Evolutionary conservation across 192 early-diverging fungal genomes (phyloP), one percentile per base, ranked within the genome.

Genomic region (Lobulomyces angularis): DNA sequence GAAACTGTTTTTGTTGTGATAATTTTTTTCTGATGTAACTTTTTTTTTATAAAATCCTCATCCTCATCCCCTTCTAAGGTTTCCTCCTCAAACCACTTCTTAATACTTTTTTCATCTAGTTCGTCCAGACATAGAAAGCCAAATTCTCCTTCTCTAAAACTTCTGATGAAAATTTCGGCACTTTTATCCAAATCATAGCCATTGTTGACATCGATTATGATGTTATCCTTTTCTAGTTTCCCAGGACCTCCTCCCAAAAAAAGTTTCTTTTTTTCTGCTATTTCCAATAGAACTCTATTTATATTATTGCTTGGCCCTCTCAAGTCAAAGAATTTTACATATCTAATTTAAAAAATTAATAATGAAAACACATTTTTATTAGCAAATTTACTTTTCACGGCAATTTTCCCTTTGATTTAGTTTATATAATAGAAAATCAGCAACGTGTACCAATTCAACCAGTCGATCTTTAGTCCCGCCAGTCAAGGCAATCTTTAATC

Each of bases 401-500:
- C 62, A 56, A 2, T 48, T 54, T 8, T 65, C 46, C 5, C 61
- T 37, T 17, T 69, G 71, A 51, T 94, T 94, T 31, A 97, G 66
- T 12, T 76, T 61, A 58, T 79, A 94, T 0, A 97, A 60, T 14
- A 97, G 62, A 47, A 90, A 97, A 54, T 94, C 93, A 3, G 79
- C 88, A 33, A 97, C 79, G 29, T 88, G 65, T 53, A 69, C 55
- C 40, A 82, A 74, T 30, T 87, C 86, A 2, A 80, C 77, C 27
- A 90, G 64, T 43, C 81, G 69, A 53, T 94, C 88, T 12, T 79
- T 83, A 22, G 90, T 91, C 2, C 84, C 82, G 27, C 82, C 91
- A 22, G 86, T 88, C 27, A 97, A 51, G 5, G 90, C 88, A 2
- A 97, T 82, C 45, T 91, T 88, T 55, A 97, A 59, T 25, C 84